These are phyloP conservation scores for Aureobasidium sp. DNA, from an alignment of 2,329 filamentous ascomycete species.

Conservation along the genomic window DNA sequence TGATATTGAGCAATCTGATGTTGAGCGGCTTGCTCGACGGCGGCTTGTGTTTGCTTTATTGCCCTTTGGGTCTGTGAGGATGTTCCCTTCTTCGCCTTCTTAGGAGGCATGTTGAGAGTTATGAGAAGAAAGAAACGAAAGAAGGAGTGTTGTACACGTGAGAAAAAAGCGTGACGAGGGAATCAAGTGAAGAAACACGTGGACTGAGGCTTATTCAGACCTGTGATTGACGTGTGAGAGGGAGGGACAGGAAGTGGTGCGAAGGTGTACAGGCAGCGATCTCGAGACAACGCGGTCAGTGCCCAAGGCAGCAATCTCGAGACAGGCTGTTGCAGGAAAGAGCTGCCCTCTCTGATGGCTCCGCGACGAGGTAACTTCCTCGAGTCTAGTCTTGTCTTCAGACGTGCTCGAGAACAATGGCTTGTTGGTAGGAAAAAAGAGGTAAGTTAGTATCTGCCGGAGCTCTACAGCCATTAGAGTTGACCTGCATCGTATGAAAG, in stretches of 20 bases:
- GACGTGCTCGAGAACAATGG: neutral
- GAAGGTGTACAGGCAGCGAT: neutral
- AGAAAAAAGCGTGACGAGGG: neutral
- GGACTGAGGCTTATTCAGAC: too few relatives aligned
- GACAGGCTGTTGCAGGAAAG: neutral
- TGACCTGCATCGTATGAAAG: too few relatives aligned
- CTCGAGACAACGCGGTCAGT: slow-evolving; percentile 6
- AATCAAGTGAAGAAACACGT: neutral
- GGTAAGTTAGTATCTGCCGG: neutral
- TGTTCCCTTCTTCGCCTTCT: neutral
- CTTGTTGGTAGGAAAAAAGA: neutral
- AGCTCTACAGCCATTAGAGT: neutral
- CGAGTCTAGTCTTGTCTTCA: neutral
- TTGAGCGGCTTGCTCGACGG: too few relatives aligned
- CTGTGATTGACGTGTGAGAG: neutral
- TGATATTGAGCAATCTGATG: too few relatives aligned
- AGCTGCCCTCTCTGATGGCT: neutral
- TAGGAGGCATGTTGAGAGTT: neutral
- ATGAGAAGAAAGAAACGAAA: neutral
- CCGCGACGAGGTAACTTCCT: neutral
- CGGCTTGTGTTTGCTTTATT: neutral
- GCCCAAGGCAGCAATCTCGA: neutral
- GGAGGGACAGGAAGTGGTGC: neutral
- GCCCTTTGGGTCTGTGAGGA: neutral
- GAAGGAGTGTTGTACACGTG: neutral